phyloP scores from a whole-genome alignment of 345 rosid species.

The Dipteronia sinensis region DNA sequence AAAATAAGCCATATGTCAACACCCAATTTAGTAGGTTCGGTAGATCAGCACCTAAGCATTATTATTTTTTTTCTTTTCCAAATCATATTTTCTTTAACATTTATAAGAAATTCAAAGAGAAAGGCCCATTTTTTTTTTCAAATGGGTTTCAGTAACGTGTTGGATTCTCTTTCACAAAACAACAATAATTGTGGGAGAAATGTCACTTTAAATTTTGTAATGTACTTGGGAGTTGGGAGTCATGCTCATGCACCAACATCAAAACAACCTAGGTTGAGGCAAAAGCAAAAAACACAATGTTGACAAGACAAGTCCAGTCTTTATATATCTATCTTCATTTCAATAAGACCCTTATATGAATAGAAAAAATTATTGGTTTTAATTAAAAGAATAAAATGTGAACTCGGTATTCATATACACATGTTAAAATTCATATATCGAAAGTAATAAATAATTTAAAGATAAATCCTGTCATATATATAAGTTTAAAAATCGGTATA shows the following conservation, averaged over 20 bases:
- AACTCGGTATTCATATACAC: no score
- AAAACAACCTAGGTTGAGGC: constrained; percentile 6
- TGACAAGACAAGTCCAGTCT: not conserved
- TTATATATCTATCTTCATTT: not conserved
- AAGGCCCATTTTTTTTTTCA: not conserved
- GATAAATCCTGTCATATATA: no score
- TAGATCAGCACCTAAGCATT: no score
- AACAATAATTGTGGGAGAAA: not conserved
- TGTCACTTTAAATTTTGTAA: not conserved
- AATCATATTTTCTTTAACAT: not conserved
- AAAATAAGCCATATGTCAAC: no score
- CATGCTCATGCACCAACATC: not conserved
- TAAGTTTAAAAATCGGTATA: no score
- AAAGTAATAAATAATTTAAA: no score
- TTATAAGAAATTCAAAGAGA: not conserved
- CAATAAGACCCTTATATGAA: not conserved
- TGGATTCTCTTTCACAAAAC: not conserved
- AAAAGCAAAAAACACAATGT: not conserved
- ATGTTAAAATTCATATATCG: not conserved
- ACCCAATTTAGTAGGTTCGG: no score
- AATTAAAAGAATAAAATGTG: no score
- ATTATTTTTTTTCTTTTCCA: no score
- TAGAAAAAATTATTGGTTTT: not conserved
- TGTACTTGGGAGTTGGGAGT: no score
- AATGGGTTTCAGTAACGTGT: not conserved